Base-by-base conservation (phyloP, 768 basidiomycete species). In the Suillus paluster region DNA sequence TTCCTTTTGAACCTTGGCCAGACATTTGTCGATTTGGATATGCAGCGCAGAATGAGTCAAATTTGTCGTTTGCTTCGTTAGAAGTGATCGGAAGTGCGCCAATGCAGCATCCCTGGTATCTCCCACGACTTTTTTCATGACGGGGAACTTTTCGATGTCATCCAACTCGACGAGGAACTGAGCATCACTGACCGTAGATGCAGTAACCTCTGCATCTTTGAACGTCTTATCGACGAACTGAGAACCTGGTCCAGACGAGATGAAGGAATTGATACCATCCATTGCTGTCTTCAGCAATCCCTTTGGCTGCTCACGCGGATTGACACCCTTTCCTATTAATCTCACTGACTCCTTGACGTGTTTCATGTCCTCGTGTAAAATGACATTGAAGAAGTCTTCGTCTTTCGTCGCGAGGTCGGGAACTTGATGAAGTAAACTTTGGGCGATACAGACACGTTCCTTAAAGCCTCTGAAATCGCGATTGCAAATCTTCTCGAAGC, bases 141-240 rank as follows among this genome's bases (percentile, higher is more conserved):
- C 10, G 25, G 67, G 67, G 57, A 49, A 25, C 6, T 8, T 41
- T n/a, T 61, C 62, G 57, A 58, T 57, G 30, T 55, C 33, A 1
- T 30, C 44, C 17, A 73, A 12, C 1, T 60, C 36, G 1, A 39
- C 46, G 25, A 74, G 57, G 33, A 73, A 67, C 9, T 60, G 60
- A 30, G n/a, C 36, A 19, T 73, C 71, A 0, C 61, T 14, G 4
- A 66, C 53, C 1, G 38, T n/a, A 23, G n/a, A 25, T 23, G 56
- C 57, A 6, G 36, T 48, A 2, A 11, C 30, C 2, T 38, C 50
- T 21, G 68, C 63, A 0, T n/a, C 42, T 11, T 6, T 52, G n/a
- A 70, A 2, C 17, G 63, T 55, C 12, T 21, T 19, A 6, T 67
- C 53, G n/a, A 68, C 19, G 8, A 10, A 2, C 19, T 15, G 52